Percentiles rank a stretch among this genome's conserved stretches.
Conservation (phyloP, 257 asterid species). For the Fraxinus cuspidata region DNA sequence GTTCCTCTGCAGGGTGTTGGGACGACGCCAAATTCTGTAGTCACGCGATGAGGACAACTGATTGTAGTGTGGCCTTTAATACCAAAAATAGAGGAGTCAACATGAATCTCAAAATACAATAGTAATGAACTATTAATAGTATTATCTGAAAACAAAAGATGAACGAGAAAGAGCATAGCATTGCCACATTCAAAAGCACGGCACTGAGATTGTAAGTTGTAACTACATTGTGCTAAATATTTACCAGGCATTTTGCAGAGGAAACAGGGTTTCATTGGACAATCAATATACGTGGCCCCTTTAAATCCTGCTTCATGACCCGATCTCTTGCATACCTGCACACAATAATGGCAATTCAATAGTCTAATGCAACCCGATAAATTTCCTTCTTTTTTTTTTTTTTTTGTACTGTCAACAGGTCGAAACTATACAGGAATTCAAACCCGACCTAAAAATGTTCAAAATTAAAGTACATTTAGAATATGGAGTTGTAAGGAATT, state of each 20-base stretch:
- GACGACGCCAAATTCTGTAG: conserved; percentile 74
- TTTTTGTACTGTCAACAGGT: not conserved
- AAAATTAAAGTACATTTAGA: not conserved
- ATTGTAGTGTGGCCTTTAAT: conserved; percentile 89
- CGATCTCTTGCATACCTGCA: conserved; percentile 86
- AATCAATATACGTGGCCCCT: conserved; percentile 95
- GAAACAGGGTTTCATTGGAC: conserved; percentile 99
- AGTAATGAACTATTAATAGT: not conserved
- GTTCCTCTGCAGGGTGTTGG: conserved; percentile 69
- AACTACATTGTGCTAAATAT: not conserved
- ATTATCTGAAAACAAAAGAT: not conserved
- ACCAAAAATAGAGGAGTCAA: conserved; percentile 23
- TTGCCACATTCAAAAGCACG: not conserved
- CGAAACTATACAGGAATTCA: not conserved
- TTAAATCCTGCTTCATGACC: conserved; percentile 97
- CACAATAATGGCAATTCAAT: not conserved
- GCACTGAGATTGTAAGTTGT: not conserved
- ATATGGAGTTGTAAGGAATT: not conserved
- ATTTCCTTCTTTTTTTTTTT: not conserved
- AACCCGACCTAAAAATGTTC: not conserved
- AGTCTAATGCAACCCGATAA: not conserved
- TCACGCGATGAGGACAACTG: conserved; percentile 86
- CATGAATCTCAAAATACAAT: not conserved
- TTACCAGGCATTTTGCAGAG: conserved; percentile 97
- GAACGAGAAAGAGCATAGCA: not conserved